Conservation (phyloP, 331 rosid genomes). For the Erythrophleum ivorense region DNA sequence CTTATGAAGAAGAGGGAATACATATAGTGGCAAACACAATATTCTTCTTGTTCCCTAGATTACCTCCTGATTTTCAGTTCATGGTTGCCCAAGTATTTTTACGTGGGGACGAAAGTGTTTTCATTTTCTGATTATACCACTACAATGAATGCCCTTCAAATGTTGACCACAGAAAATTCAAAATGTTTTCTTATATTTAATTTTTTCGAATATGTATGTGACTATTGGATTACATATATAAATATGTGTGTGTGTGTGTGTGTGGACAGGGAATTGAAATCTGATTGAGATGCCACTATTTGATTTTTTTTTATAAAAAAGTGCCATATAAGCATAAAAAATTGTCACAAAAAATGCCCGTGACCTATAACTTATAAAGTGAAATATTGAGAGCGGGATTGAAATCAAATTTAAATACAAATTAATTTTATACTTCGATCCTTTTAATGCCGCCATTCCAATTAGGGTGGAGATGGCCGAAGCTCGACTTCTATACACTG, state of each 20-base stretch:
- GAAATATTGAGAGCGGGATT: too few species aligned
- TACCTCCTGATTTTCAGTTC: conserved; percentile 27
- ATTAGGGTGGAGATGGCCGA: too few species aligned
- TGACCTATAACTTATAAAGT: too few species aligned
- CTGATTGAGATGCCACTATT: too few species aligned
- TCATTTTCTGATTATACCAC: background rate
- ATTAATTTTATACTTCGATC: too few species aligned
- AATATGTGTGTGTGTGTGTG: background rate
- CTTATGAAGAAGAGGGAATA: background rate
- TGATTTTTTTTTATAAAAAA: too few species aligned
- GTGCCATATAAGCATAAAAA: too few species aligned
- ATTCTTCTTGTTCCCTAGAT: conserved; percentile 29
- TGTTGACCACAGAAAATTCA: conserved; percentile 1
- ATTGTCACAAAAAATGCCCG: too few species aligned
- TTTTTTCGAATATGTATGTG: background rate
- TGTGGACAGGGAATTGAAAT: too few species aligned
- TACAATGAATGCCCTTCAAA: background rate
- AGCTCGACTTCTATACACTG: too few species aligned
- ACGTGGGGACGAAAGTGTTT: conserved; percentile 5
- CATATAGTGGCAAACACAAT: conserved; percentile 23
- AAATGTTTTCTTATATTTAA: background rate
- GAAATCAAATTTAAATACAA: too few species aligned
- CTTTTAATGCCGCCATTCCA: too few species aligned
- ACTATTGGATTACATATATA: background rate
- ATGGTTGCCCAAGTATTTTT: conserved; percentile 13